These are phyloP conservation scores for Gautieria morchelliformis DNA, from an alignment of 768 basidiomycete genomes.

Conservation along the genomic window DNA sequence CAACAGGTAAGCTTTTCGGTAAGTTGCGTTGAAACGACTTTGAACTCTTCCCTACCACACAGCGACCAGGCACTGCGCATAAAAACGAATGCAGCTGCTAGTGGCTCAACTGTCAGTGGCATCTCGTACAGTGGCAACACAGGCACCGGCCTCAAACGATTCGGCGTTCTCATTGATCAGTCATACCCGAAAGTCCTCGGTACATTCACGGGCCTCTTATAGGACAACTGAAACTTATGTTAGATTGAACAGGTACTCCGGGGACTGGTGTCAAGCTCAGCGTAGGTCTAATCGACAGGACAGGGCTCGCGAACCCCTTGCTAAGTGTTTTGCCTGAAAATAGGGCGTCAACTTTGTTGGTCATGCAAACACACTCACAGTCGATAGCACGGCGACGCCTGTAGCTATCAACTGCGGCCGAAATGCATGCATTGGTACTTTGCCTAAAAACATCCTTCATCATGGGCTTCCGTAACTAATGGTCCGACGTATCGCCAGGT, in stretches of 20 bases:
- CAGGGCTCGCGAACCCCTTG: background rate
- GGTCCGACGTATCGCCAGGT: slow-evolving; percentile 3
- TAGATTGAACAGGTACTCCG: slow-evolving; percentile 23
- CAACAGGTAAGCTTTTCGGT: slow-evolving; percentile 34
- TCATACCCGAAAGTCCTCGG: slow-evolving; percentile 48
- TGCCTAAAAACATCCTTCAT: background rate
- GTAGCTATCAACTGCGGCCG: slow-evolving; percentile 50
- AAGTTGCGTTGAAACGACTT: background rate
- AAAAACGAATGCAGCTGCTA: slow-evolving; percentile 41
- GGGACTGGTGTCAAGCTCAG: slow-evolving; percentile 49
- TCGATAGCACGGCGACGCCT: slow-evolving; percentile 31
- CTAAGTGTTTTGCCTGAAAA: background rate
- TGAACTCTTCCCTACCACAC: background rate
- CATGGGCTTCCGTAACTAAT: background rate
- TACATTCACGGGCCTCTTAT: background rate
- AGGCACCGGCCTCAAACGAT: slow-evolving; percentile 35
- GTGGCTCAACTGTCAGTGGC: slow-evolving; percentile 36
- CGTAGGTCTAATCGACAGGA: slow-evolving; percentile 25
- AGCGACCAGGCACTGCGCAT: slow-evolving; percentile 52
- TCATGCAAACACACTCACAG: slow-evolving; percentile 32
- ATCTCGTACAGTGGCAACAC: slow-evolving; percentile 33
- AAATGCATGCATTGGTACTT: slow-evolving; percentile 37
- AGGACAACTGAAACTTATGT: background rate
- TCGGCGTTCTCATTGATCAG: slow-evolving; percentile 56
- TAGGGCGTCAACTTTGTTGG: slow-evolving; percentile 42